Conservation (phyloP, 2,329 filamentous ascomycete species). For the Penicillium hesseltinei region DNA sequence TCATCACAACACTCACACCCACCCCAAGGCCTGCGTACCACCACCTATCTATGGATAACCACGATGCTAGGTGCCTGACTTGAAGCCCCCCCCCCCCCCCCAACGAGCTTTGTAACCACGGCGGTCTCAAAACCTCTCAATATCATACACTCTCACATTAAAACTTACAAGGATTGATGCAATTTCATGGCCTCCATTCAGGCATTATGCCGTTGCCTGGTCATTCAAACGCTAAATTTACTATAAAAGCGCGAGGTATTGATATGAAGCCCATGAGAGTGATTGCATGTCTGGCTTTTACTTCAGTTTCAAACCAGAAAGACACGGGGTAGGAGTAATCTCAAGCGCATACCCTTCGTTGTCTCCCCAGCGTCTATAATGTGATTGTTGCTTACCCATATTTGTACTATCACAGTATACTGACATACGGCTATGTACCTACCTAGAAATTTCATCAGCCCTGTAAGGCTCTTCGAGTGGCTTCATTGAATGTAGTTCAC, state of each 20-base stretch:
- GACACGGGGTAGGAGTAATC: neutral
- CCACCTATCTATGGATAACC: neutral
- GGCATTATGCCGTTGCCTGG: too few relatives aligned
- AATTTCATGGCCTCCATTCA: neutral
- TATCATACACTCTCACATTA: neutral
- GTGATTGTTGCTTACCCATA: neutral
- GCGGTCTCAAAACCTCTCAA: neutral
- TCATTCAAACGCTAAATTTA: too few relatives aligned
- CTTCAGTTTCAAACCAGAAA: neutral
- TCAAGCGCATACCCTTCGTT: neutral
- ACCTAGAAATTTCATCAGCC: neutral
- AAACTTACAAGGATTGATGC: neutral
- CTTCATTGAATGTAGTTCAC: neutral
- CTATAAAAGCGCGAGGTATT: too few relatives aligned
- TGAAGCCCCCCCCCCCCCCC: neutral
- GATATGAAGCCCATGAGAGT: neutral
- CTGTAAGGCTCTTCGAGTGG: neutral
- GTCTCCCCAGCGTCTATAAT: neutral
- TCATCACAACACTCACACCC: too few relatives aligned
- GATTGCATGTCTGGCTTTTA: neutral
- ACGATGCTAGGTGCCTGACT: neutral
- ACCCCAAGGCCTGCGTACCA: too few relatives aligned
- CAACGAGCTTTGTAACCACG: neutral
- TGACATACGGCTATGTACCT: too few relatives aligned
- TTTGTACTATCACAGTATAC: too few relatives aligned